Base-by-base conservation (phyloP, 2,329 filamentous ascomycete species). In the Colletotrichum sp. region DNA sequence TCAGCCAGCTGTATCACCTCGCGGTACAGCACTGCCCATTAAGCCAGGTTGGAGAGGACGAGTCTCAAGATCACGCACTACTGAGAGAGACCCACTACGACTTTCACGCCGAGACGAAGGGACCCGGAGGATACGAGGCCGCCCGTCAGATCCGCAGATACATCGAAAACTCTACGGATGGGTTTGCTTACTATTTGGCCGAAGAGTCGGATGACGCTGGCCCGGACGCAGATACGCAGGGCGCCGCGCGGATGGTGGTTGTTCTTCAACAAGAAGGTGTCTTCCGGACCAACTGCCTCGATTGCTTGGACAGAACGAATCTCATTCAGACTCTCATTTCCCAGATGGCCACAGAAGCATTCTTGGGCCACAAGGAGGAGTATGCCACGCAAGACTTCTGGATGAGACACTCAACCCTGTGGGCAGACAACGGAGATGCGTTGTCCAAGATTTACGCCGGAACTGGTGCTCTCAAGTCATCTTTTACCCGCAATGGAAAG, bases 361-460 rank as follows among this genome's bases (percentile, higher is more conserved):
- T 99, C 80, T 86, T 99, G 5, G 86, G 86, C 16, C 95, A 98
- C 79, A 90, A 93, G 76, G 90, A 90, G 30, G 92, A 95, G 78
- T 89, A 88, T 77, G 93, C 94, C 1, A 89, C 90, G 12, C 91
- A 93, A 1, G 96, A 99, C 81, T 96, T 99, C 80, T 98, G 96
- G 94, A 94, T 95, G 86, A 90, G 95, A 65, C 97, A 99, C 85
- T 96, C 95, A 10, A 97, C 93, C 76, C 89, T 99, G 2, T 99
- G 97, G 97, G 97, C 97, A 39, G 97, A 99, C 84, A 99, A 98
- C 82, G 97, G 97, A 26, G 97, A 99, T 86, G 94, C 94, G 7
- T 85, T 99, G 64, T 98, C 96, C 15, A 95, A 95, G 81, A 99
- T 98, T 30, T 99, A 99, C 82, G 97, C 97, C 10, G 97, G 97